phyloP scores from a whole-genome alignment of 108 stramenopile genomes.

The Chaetoceros muelleri region DNA sequence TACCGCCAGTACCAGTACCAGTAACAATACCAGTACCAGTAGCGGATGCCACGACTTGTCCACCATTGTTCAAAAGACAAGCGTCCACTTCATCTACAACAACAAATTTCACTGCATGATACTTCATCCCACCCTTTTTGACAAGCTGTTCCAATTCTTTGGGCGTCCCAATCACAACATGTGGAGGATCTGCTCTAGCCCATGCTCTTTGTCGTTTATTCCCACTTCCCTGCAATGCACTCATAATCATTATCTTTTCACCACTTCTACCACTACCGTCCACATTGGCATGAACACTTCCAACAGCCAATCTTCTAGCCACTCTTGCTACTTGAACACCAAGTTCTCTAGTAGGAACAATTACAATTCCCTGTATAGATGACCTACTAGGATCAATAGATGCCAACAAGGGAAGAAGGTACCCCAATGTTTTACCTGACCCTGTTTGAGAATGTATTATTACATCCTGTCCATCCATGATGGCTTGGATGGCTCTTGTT shows the following conservation, averaged over 20 bases:
- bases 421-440: conserved; percentile 69
- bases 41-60: no score
- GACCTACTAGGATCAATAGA: conserved; percentile 31
- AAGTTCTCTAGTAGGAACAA: conserved; percentile 91
- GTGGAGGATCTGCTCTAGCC: conserved; percentile 91
- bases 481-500: conserved; percentile 35
- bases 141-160: conserved; percentile 68
- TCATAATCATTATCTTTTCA: conserved; percentile 80
- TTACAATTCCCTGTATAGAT: conserved; percentile 64
- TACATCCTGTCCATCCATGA: conserved; percentile 40
- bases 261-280: conserved; percentile 1
- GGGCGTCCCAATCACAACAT: conserved; percentile 84
- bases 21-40: background rate
- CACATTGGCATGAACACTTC: conserved; percentile 5
- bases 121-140: conserved; percentile 50
- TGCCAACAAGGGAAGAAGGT: conserved; percentile 54
- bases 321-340: conserved; percentile 85
- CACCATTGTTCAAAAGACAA: conserved; percentile 47
- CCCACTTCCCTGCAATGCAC: conserved; percentile 80
- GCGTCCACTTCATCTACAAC: conserved; percentile 94
- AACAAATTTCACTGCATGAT: conserved; percentile 63
- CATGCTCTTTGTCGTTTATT: conserved; percentile 76
- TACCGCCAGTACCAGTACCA: conserved; percentile 2
- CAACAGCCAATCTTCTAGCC: conserved; percentile 50
- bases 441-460: conserved; percentile 81